A percentile compares a stretch with the other conserved stretches of the same genome.
Evolutionary conservation across 2,329 filamentous ascomycete species (phyloP).

Genomic region (Clonostachys solani): DNA sequence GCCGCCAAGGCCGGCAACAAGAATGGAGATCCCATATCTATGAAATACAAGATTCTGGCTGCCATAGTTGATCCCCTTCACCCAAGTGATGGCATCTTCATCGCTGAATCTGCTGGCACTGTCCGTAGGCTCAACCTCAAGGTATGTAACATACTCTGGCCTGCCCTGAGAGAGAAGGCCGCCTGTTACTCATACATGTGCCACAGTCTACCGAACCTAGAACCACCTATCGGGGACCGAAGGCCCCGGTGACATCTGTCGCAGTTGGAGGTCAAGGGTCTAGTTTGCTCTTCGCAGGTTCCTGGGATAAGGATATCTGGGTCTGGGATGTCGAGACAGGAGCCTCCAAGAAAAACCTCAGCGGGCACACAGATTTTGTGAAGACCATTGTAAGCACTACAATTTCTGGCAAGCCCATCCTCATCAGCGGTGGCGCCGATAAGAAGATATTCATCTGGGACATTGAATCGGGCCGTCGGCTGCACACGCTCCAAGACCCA

Average conservation of each 20-base stretch:
- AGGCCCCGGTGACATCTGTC: slow-evolving; percentile 75
- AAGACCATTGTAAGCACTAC: slow-evolving; percentile 68
- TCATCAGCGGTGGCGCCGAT: slow-evolving; percentile 75
- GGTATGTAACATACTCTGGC: slow-evolving; percentile 38
- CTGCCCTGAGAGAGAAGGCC: background rate
- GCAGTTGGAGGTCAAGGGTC: slow-evolving; percentile 56
- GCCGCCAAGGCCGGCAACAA: slow-evolving; percentile 70
- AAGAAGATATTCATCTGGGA: slow-evolving; percentile 85
- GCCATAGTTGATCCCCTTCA: slow-evolving; percentile 63
- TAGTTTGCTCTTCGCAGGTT: slow-evolving; percentile 73
- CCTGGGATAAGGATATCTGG: slow-evolving; percentile 93
- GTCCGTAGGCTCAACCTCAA: slow-evolving; percentile 71
- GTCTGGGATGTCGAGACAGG: slow-evolving; percentile 68
- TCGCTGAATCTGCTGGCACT: slow-evolving; percentile 84
- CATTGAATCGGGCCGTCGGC: slow-evolving; percentile 56
- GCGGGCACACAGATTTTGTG: slow-evolving; percentile 86
- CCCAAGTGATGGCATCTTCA: slow-evolving; percentile 56
- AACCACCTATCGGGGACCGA: slow-evolving; percentile 64
- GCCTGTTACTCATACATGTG: background rate
- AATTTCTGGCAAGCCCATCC: slow-evolving; percentile 55
- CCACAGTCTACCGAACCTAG: slow-evolving; percentile 22
- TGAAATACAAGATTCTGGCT: slow-evolving; percentile 84
- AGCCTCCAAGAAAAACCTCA: slow-evolving; percentile 52
- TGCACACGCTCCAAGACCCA: slow-evolving; percentile 77
- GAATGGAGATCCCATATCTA: slow-evolving; percentile 72